Evolutionary conservation across 2,329 filamentous ascomycete genomes (phyloP), one percentile per base, ranked within the genome.

Genomic region (Neopestalotiopsis clavispora): DNA sequence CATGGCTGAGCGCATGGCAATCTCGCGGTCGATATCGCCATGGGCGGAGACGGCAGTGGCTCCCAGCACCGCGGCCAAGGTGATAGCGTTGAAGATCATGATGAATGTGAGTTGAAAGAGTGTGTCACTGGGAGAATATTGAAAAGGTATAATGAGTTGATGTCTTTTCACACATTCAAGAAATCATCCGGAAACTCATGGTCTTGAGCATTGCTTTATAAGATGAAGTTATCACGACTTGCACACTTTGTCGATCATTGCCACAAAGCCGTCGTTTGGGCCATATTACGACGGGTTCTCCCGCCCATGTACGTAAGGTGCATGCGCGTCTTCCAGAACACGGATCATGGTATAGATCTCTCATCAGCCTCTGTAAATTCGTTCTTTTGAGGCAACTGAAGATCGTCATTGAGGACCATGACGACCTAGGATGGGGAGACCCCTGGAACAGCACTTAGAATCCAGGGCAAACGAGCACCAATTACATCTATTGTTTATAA

Each of bases 1-100:
- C 62, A 65, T 45, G 40, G 62, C 62, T 5, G 62, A 65, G n/a
- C 62, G 62, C 62, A 65, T 65, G 38, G 62, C 62, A 38, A 65
- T 65, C 23, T 65, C 62, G 12, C 62, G 34, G 32, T 65, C 62
- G 14, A 65, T 14, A 40, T 65, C 62, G n/a, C 62, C 62, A 49
- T 65, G 62, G 13, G 62, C 62, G 12, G 62, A 65, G 40, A 65
- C 62, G 34, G 34, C 17, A 40, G 42, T 52, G n/a, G 62, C 62
- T 23, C 38, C 38, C n/a, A 65, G 30, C 7, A 38, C 62, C 2
- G 57, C 57, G 40, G 62, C 42, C 28, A 23, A 34, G 9, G 62
- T 40, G 2, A 65, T 65, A 49, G 62, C 40, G 62, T 45, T 65
- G 62, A 65, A 52, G 30, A 45, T 45, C 62, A 65, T 65, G 28